A percentile compares a stretch with the other conserved stretches of the same genome.
These are phyloP conservation scores for Pleurotus sapidus DNA, from an alignment of 768 basidiomycete species.

Conservation along the genomic window DNA sequence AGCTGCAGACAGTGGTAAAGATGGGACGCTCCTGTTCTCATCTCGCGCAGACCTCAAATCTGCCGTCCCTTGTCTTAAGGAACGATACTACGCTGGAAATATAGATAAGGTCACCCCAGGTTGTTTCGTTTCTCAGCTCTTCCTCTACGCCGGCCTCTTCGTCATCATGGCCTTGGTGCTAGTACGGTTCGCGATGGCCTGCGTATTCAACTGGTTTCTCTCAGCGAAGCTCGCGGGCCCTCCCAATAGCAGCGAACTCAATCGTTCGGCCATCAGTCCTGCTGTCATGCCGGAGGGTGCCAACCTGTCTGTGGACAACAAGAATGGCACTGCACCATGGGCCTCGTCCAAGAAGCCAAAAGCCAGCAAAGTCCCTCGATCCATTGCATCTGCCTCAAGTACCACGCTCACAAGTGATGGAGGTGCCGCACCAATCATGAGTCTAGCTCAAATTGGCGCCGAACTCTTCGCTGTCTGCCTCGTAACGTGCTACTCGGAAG, in stretches of 20 bases:
- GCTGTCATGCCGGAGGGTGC: constrained; percentile 97
- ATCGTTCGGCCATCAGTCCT: constrained; percentile 85
- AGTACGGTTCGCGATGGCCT: constrained; percentile 94
- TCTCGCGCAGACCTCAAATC: constrained; percentile 61
- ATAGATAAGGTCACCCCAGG: constrained; percentile 97
- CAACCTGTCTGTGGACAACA: constrained; percentile 90
- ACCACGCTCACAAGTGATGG: constrained; percentile 42
- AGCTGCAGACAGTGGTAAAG: constrained; percentile 64
- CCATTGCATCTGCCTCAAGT: constrained; percentile 54
- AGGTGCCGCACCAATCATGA: constrained; percentile 64
- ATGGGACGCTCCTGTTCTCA: constrained; percentile 87
- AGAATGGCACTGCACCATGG: constrained; percentile 93
- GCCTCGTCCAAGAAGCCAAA: constrained; percentile 57
- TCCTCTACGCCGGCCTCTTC: constrained; percentile 88
- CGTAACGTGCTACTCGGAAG: constrained; percentile 98
- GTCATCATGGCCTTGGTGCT: constrained; percentile 90
- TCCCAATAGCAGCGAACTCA: constrained; percentile 67
- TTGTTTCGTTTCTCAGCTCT: constrained; percentile 86
- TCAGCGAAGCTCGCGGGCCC: constrained; percentile 79
- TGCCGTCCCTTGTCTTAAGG: constrained; percentile 75
- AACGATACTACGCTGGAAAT: constrained; percentile 89
- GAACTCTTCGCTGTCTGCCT: constrained; percentile 95
- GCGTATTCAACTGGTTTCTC: constrained; percentile 95
- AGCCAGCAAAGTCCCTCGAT: constrained; percentile 41
- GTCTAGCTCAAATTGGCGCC: constrained; percentile 85